A percentile compares a stretch with the other conserved stretches of the same genome.
These are phyloP conservation scores for Heliosperma pusillum DNA, from an alignment of 148 eudicot species.

Conservation along the genomic window DNA sequence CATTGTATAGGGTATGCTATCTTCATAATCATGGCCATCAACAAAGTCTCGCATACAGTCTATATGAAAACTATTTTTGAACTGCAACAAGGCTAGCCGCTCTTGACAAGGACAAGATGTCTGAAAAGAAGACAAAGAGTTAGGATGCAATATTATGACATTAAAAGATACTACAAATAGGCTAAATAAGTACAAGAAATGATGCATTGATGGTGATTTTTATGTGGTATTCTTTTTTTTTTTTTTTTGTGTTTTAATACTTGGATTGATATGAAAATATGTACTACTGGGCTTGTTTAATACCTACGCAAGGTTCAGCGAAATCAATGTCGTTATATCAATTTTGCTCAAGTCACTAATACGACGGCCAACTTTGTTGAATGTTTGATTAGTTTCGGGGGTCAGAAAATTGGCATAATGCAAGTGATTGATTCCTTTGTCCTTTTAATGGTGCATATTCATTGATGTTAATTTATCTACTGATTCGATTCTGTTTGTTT, in stretches of 20 bases:
- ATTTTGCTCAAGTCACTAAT: neutral
- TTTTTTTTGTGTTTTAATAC: too few relatives aligned
- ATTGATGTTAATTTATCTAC: neutral
- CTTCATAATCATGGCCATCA: too few relatives aligned
- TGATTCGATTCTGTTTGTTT: too few relatives aligned
- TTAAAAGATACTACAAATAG: neutral
- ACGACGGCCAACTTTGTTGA: neutral
- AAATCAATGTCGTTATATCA: neutral
- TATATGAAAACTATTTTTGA: constrained; percentile 10
- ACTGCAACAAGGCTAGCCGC: constrained; percentile 11
- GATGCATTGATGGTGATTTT: neutral
- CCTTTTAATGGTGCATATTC: neutral
- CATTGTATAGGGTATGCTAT: neutral
- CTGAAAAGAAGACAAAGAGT: neutral
- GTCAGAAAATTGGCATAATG: neutral
- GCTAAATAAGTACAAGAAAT: neutral
- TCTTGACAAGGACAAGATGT: constrained; percentile 18
- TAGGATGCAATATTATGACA: neutral
- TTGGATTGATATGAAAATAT: neutral
- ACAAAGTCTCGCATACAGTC: neutral
- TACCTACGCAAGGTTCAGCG: neutral
- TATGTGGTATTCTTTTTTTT: too few relatives aligned
- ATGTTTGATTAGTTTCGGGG: neutral
- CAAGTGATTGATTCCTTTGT: neutral
- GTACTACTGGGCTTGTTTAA: neutral